Conservation (phyloP, 2,329 filamentous ascomycete genomes). For the Colletotrichum sp. region DNA sequence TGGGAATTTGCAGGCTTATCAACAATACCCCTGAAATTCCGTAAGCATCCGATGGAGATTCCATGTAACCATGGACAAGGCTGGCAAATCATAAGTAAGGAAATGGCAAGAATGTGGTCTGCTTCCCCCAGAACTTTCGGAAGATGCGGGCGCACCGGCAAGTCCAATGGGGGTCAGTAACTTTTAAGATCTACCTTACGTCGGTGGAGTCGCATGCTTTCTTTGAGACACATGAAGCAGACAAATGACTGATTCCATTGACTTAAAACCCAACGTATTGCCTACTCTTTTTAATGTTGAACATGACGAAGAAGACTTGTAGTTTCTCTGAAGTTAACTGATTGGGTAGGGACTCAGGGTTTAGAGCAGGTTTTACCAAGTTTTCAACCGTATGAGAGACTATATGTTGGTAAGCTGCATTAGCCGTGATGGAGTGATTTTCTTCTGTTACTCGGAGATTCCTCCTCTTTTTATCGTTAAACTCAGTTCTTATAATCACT, state of each 20-base stretch:
- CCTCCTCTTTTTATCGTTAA: too few species aligned
- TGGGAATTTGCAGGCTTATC: not conserved
- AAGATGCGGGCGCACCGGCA: not conserved
- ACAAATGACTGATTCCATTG: too few species aligned
- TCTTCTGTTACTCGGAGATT: not conserved
- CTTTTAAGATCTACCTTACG: not conserved
- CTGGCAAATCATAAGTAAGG: not conserved
- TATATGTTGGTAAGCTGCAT: rapidly evolving
- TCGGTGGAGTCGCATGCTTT: not conserved
- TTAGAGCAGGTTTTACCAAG: not conserved
- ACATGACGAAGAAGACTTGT: not conserved
- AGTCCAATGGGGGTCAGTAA: not conserved
- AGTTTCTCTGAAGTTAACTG: rapidly evolving
- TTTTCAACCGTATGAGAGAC: not conserved
- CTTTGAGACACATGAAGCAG: not conserved
- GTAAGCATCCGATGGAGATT: not conserved
- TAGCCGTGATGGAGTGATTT: not conserved
- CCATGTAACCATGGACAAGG: not conserved
- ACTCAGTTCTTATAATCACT: too few species aligned
- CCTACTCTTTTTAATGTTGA: not conserved
- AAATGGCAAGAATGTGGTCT: not conserved
- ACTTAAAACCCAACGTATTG: too few species aligned
- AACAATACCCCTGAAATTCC: not conserved
- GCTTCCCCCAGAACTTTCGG: not conserved
- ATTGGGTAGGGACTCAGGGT: not conserved